Base-by-base conservation (phyloP, 148 eudicot species). In the Silene conica region DNA sequence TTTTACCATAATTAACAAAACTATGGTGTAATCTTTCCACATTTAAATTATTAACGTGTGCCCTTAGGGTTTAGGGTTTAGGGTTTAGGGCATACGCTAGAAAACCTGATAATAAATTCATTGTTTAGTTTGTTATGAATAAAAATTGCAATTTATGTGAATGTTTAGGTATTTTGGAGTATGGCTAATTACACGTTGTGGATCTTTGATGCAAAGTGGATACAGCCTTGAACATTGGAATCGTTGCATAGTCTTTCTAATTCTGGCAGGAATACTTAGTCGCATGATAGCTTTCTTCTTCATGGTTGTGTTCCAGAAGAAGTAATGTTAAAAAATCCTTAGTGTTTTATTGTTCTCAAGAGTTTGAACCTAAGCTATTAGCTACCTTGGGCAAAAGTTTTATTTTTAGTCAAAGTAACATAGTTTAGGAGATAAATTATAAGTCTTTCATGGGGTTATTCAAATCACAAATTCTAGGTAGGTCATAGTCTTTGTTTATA, bases 101-200 rank as follows among this genome's bases (percentile, higher is more conserved):
- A n/a, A n/a, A n/a, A n/a, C n/a, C 41, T 3, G 1, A 38, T 38
- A 38, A 5, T 31, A 38, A 38, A 5, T 38, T 38, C 43, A 38
- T 38, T 38, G 7, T 38, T 6, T 38, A 38, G 8, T 38, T 6
- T 1, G 9, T 38, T 38, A 38, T 38, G 1, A 7, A 38, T 7
- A 38, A 6, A 38, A 6, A 6, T 38, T 38, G 43, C 9, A 5
- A 9, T 21, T 12, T 41, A 28, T 14, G 0, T 60, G 19, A 1
- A 20, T 50, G 19, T 75, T 68, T 19, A 95, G 97, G 87, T 95
- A 86, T 77, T 79, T 83, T 9, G 97, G 99, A 19, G 99, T 92
- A 56, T 96, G 97, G 97, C 74, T 96, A 65, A 86, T 96, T 67
- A 92, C 97, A 21, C 89, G 97, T 0, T 96, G 99, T 75, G 91